Conservation (phyloP, 345 rosid species). For the Salix caprea region DNA sequence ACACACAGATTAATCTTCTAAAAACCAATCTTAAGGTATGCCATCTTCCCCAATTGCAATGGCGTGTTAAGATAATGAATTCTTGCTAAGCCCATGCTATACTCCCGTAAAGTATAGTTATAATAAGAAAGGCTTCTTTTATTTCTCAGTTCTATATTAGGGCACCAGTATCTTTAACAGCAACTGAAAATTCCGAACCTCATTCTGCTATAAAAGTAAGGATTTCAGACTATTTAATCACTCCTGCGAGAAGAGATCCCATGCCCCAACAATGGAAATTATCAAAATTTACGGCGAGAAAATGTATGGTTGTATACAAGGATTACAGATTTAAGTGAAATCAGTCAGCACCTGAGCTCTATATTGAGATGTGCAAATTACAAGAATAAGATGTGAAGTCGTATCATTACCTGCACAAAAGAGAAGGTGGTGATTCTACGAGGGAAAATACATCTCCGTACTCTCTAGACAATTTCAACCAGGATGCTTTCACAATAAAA, state of each 20-base stretch:
- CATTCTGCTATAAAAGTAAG: neutral
- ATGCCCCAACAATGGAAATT: neutral
- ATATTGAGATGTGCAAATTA: neutral
- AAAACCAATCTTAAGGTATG: too few species aligned
- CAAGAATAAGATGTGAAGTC: neutral
- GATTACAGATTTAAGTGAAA: neutral
- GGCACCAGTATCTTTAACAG: neutral
- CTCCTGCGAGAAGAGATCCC: neutral
- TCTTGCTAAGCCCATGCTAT: too few species aligned
- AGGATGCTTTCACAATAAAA: neutral
- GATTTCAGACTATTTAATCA: neutral
- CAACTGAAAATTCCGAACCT: neutral
- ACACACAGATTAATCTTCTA: too few species aligned
- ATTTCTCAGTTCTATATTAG: constrained; percentile 1
- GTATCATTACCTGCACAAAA: constrained; percentile 6
- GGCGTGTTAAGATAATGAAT: too few species aligned
- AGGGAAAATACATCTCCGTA: neutral
- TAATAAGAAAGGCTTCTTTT: too few species aligned
- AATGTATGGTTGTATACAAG: constrained; percentile 6
- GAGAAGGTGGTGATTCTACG: neutral
- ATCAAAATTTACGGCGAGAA: constrained; percentile 1
- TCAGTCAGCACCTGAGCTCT: neutral
- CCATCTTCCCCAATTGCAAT: too few species aligned
- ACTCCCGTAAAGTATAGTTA: too few species aligned
- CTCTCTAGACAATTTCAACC: neutral